phyloP scores from a whole-genome alignment of 2,329 filamentous ascomycete genomes.

The Ophiostoma quercus region DNA sequence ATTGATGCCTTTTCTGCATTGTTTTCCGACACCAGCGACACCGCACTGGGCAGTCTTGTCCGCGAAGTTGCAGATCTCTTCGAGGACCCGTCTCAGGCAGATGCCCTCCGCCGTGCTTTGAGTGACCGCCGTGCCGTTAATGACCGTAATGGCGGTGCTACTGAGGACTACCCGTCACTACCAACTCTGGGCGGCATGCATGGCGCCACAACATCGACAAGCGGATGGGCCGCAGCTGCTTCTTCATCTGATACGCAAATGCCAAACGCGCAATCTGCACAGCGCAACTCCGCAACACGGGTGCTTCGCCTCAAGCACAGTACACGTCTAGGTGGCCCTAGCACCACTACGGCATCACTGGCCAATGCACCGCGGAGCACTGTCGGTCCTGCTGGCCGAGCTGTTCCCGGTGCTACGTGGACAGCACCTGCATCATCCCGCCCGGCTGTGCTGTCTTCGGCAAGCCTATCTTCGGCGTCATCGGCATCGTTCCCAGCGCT shows the following conservation, averaged over 20 bases:
- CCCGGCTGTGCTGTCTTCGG: conserved; percentile 25
- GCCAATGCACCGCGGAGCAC: conserved; percentile 17
- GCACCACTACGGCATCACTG: conserved; percentile 25
- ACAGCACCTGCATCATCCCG: conserved; percentile 28
- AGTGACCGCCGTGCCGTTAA: conserved; percentile 79
- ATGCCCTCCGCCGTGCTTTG: conserved; percentile 75
- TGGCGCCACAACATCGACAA: conserved; percentile 52
- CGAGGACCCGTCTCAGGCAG: conserved; percentile 71
- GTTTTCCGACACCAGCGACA: conserved; percentile 70
- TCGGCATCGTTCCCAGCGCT: conserved; percentile 45
- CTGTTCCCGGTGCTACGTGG: conserved; percentile 27
- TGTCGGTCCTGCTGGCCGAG: conserved; percentile 20
- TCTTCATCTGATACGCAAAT: conserved; percentile 41
- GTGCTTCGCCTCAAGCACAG: conserved; percentile 57
- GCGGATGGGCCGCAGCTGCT: conserved; percentile 57
- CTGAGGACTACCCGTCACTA: conserved; percentile 88
- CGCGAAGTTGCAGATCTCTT: conserved; percentile 91
- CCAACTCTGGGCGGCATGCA: conserved; percentile 68
- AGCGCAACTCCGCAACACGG: conserved; percentile 46
- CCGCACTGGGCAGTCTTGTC: conserved; percentile 79
- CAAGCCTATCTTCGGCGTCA: conserved; percentile 24
- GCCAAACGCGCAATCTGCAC: conserved; percentile 35
- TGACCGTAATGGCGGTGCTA: conserved; percentile 42
- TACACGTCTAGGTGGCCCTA: conserved; percentile 42
- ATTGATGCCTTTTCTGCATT: conserved; percentile 84